Conservation (phyloP, 441 rosid species). For the Jatropha multifida region DNA sequence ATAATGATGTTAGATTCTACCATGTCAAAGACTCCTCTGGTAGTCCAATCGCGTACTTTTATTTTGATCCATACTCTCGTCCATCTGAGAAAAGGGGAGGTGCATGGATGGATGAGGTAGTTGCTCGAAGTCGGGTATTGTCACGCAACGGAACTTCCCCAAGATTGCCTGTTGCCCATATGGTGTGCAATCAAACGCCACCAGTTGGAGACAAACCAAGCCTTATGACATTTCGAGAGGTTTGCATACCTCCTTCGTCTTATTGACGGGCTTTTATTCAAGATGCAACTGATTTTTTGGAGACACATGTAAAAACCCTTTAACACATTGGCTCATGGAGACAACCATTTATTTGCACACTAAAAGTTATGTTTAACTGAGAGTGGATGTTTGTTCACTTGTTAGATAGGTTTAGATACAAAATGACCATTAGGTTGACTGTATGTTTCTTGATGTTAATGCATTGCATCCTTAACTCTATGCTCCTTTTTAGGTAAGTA, state of each 20-base stretch:
- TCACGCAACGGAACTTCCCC: conserved; percentile 59
- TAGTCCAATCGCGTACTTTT: conserved; percentile 74
- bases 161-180: conserved; percentile 91
- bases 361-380: neutral
- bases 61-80: conserved; percentile 95
- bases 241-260: conserved; percentile 23
- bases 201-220: conserved; percentile 97
- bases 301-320: neutral
- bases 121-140: conserved; percentile 72
- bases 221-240: conserved; percentile 97
- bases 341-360: neutral
- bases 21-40: conserved; percentile 77
- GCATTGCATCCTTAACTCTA: neutral
- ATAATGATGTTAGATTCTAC: conserved; percentile 76
- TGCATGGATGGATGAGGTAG: conserved; percentile 96
- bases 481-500: neutral
- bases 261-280: neutral
- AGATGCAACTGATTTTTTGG: neutral
- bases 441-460: neutral
- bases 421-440: neutral
- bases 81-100: conserved; percentile 90
- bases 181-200: conserved; percentile 96
- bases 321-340: neutral
- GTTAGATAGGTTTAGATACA: neutral
- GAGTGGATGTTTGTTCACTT: neutral